Percentiles rank a stretch among this genome's conserved stretches.
Evolutionary conservation across 169 alveolate genomes (phyloP).

Genomic region (Perkinsus olseni): DNA sequence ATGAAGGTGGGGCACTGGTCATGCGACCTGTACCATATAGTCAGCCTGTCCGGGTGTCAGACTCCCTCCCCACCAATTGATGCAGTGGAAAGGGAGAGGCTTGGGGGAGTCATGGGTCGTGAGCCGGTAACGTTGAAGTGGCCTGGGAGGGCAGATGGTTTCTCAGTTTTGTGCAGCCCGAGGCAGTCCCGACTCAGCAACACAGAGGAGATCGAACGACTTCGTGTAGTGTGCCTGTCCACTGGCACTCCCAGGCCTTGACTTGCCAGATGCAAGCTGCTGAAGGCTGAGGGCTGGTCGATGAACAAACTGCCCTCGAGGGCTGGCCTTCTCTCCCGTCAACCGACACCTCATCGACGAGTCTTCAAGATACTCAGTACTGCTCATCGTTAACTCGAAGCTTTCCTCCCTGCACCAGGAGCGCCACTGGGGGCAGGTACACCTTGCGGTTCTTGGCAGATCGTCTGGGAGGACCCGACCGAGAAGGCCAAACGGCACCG

Average conservation of each 20-base stretch:
- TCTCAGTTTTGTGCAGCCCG: too few species aligned
- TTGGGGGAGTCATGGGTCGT: too few species aligned
- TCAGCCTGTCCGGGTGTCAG: too few species aligned
- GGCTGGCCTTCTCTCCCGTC: not conserved
- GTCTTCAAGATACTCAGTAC: not conserved
- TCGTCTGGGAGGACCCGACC: not conserved
- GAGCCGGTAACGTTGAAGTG: too few species aligned
- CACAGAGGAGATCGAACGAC: not conserved
- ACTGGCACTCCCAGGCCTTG: not conserved
- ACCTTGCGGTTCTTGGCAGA: not conserved
- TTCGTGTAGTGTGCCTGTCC: not conserved
- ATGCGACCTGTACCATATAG: too few species aligned
- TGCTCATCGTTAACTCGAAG: not conserved
- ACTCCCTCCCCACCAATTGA: too few species aligned
- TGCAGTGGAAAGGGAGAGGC: too few species aligned
- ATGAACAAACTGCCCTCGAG: not conserved
- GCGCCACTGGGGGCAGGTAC: too few species aligned
- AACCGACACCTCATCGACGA: not conserved
- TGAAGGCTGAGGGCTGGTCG: not conserved
- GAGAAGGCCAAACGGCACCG: not conserved
- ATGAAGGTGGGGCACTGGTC: too few species aligned
- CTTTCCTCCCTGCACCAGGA: too few species aligned
- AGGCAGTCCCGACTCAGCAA: not conserved
- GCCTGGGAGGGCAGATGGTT: too few species aligned
- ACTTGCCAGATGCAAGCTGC: not conserved